Base-by-base conservation (phyloP, 768 basidiomycete genomes). In the Pleurotus tuoliensis region DNA sequence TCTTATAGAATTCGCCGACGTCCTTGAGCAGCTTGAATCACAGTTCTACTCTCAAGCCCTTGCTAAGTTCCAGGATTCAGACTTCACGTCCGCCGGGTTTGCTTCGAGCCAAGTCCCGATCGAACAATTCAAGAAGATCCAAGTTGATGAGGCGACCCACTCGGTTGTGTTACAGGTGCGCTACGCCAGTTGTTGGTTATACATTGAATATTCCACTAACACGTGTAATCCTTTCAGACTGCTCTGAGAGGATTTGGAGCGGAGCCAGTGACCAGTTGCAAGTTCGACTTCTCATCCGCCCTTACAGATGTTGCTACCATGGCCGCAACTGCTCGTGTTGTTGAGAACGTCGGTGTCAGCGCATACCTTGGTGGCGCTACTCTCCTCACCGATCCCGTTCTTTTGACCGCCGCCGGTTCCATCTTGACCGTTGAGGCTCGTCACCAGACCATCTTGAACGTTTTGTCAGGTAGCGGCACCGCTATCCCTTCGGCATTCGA, bases 381-480 rank as follows among this genome's bases (percentile, higher is more conserved):
- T 54, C 76, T 89, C 40, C 58, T 93, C 47, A 67, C 71, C 11
- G 82, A 90, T 61, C 83, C 86, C 12, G 70, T 76, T 22, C 63
- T 91, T 56, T 71, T 90, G 49, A 76, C 78, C 53, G 76, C 82
- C n/a, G 90, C 88, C 40, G 87, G 77, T 6, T 82, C 84, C 22
- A 92, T 92, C 66, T 63, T 89, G 68, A 86, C 90, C 25, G 77
- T 90, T 47, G 92, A 94, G 65, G 86, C 90, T n/a, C 86, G 92
- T 47, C 92, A 94, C 63, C 84, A 88, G 67, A 85, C 87, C 1
- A 69, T 93, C 43, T 78, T 92, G 51, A 92, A 93, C 73, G 63
- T 91, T 59, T 62, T 94, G 53, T 79, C 79, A 44, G 77, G 79
- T 13, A 71, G 69, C 58, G 84, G 81, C 13, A 77, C 76, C 3